Percentiles rank a stretch among this genome's conserved stretches.
These are phyloP conservation scores for Talaromyces sp. DNA, from an alignment of 2,329 filamentous ascomycete species.

Conservation along the genomic window DNA sequence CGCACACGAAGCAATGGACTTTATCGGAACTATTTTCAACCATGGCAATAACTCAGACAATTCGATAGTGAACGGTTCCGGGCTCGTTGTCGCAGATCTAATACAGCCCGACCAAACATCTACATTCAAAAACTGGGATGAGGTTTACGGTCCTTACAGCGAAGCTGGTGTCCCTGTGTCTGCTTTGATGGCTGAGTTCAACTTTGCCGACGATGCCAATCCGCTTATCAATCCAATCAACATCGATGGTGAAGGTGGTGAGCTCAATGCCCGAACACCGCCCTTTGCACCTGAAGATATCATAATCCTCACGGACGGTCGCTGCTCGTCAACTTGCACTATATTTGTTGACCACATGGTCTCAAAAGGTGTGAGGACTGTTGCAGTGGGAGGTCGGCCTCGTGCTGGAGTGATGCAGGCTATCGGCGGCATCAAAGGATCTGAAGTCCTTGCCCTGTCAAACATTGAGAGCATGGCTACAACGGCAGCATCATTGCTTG, in stretches of 20 bases:
- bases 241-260: constrained; percentile 24
- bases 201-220: constrained; percentile 21
- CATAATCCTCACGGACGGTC: constrained; percentile 10
- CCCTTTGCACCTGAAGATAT: constrained; percentile 25
- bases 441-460: constrained; percentile 17
- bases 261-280: constrained; percentile 19
- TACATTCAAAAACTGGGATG: constrained; percentile 41
- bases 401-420: constrained; percentile 53
- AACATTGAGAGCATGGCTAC: constrained; percentile 22
- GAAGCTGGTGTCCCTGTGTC: constrained; percentile 23
- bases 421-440: constrained; percentile 58
- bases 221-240: constrained; percentile 22
- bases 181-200: constrained; percentile 26
- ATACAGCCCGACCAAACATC: constrained; percentile 27
- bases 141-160: constrained; percentile 41
- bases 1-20: constrained; percentile 40
- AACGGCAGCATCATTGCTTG: neutral
- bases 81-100: neutral
- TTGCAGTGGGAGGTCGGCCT: constrained; percentile 57
- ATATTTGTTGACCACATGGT: constrained; percentile 22
- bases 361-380: constrained; percentile 47
- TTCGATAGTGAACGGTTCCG: neutral
- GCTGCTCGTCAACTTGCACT: constrained; percentile 24
- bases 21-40: constrained; percentile 29
- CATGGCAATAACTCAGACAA: constrained; percentile 15